Conservation (phyloP, 208 protist species). For the Blechomonas ayalai region DNA sequence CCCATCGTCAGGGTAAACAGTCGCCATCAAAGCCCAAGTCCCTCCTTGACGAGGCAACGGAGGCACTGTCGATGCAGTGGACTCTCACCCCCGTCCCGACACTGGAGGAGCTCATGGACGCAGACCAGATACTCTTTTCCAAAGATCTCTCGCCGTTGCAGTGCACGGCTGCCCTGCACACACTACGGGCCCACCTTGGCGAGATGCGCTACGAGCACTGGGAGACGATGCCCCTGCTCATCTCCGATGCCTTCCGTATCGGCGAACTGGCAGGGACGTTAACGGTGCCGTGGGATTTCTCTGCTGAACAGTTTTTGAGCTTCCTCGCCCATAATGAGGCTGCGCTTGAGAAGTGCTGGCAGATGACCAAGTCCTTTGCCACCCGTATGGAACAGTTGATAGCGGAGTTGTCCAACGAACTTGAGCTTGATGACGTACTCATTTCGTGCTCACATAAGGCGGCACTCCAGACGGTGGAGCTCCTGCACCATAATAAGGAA, state of each 20-base stretch:
- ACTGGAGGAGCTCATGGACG: slow-evolving; percentile 87
- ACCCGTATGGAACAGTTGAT: slow-evolving; percentile 74
- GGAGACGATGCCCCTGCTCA: slow-evolving; percentile 84
- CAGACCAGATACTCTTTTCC: slow-evolving; percentile 80
- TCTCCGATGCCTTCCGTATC: slow-evolving; percentile 70
- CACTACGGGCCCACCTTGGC: slow-evolving; percentile 65
- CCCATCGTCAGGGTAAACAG: slow-evolving; percentile 1
- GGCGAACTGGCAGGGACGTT: slow-evolving; percentile 67
- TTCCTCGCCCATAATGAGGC: slow-evolving; percentile 79
- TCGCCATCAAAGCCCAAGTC: slow-evolving; percentile 26
- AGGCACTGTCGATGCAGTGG: slow-evolving; percentile 68
- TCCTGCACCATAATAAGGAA: slow-evolving; percentile 74
- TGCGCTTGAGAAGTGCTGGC: slow-evolving; percentile 46
- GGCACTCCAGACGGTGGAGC: slow-evolving; percentile 40
- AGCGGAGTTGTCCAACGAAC: slow-evolving; percentile 56
- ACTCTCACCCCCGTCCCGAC: slow-evolving; percentile 65
- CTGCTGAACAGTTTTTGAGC: slow-evolving; percentile 58
- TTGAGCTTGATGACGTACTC: slow-evolving; percentile 83
- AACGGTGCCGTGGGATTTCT: slow-evolving; percentile 88
- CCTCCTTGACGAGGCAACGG: slow-evolving; percentile 82
- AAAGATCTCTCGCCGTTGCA: slow-evolving; percentile 75
- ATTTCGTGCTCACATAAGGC: slow-evolving; percentile 83
- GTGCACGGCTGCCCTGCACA: slow-evolving; percentile 78
- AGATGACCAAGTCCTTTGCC: slow-evolving; percentile 34
- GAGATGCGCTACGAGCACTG: slow-evolving; percentile 84